Conservation (phyloP, 495 filamentous ascomycete genomes). For the Penicillium canescens region DNA sequence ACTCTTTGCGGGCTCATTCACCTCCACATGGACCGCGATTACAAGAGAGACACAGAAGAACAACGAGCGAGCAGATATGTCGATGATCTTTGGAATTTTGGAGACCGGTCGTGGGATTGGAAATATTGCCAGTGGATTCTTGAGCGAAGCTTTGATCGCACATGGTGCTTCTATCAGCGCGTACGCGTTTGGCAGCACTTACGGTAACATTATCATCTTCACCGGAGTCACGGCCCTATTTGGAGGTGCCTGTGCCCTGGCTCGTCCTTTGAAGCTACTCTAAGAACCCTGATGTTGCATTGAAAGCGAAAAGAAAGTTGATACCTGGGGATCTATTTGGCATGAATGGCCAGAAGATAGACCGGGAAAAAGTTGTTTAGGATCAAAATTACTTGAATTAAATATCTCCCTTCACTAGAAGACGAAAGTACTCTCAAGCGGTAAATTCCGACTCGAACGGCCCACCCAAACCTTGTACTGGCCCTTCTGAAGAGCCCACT, state of each 20-base stretch:
- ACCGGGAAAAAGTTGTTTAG: too few species aligned
- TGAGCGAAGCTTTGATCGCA: conserved; percentile 50
- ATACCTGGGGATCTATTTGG: too few species aligned
- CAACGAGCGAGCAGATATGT: conserved; percentile 35
- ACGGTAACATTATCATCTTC: background rate
- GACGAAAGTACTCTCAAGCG: conserved; percentile 7
- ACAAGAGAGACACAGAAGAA: conserved; percentile 42
- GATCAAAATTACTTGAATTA: too few species aligned
- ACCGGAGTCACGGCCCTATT: background rate
- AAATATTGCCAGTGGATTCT: conserved; percentile 49
- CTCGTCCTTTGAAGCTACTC: background rate
- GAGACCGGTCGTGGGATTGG: conserved; percentile 58
- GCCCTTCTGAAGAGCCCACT: conserved; percentile 54
- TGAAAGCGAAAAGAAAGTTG: too few species aligned
- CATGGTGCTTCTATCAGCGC: background rate
- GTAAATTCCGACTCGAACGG: conserved; percentile 37
- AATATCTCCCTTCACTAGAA: background rate
- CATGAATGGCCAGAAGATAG: too few species aligned
- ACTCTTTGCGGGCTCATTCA: conserved; percentile 59
- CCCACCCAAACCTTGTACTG: conserved; percentile 57
- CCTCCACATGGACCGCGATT: conserved; percentile 54
- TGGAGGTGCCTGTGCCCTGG: background rate
- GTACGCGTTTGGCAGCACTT: background rate
- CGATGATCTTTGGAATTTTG: conserved; percentile 54
- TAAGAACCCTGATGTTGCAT: too few species aligned